Base-by-base conservation (phyloP, 2,329 filamentous ascomycete species). In the Epicoccum nigrum region DNA sequence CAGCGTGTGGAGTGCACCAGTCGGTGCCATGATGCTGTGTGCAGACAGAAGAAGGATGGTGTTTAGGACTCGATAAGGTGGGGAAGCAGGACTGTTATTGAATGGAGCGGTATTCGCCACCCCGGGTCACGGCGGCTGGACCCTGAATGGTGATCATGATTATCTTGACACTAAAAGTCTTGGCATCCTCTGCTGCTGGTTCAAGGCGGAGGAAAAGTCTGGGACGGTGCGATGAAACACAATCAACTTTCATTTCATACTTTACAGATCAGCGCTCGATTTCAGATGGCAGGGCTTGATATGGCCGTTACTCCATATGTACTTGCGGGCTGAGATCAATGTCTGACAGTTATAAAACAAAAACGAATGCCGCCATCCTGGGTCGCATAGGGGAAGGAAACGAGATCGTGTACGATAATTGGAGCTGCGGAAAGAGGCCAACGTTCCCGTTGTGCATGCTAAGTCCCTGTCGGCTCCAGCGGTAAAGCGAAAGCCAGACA, bases 1-100 rank as follows among this genome's bases (percentile, higher is more conserved):
- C 71, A 75, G 60, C 46, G 62, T 69, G 53, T 75, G 72, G 42
- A 76, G 51, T 64, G 69, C 66, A 49, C 45, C 45, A 38, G 67
- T 64, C 34, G 71, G 67, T 63, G 71, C 70, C 73, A 75, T 76
- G 46, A 45, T 72, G 58, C 21, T 49, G 46, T 48, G 49, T 62
- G 44, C 49, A 38, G 57, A 58, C 65, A 66, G 53, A 45, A 41
- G 45, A 50, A 33, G 48, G 51, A 46, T 30, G 53, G 46, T 54
- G 23, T 9, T 42, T 48, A 27, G 27, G 38, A 55, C 37, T 32
- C 40, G 21, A 43, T 58, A 13, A 13, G 25, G 62, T 63, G 57
- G 62, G 59, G 63, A 62, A 33, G 31, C 13, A 11, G n/a, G n/a
- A n/a, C n/a, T n/a, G n/a, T n/a, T n/a, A n/a, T n/a, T n/a, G n/a